Conservation (phyloP, 1,284 basidiomycete species). For the Grifola frondosa region DNA sequence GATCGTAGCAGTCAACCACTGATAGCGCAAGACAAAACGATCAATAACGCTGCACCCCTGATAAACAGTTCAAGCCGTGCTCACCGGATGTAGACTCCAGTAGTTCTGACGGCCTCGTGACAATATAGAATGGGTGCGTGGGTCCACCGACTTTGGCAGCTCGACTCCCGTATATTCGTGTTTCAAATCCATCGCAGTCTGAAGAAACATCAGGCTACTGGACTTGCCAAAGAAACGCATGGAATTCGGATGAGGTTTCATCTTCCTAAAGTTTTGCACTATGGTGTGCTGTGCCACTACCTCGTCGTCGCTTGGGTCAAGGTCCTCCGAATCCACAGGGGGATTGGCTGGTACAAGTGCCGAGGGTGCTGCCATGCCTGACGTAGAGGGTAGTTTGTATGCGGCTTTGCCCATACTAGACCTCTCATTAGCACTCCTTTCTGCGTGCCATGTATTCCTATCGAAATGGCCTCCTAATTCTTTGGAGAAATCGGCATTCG, state of each 20-base stretch:
- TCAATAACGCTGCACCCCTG: slow-evolving; percentile 4
- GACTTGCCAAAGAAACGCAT: slow-evolving; percentile 54
- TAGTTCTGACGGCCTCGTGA: slow-evolving; percentile 25
- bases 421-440: slow-evolving; percentile 18
- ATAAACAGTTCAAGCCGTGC: slow-evolving; percentile 6
- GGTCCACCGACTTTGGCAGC: slow-evolving; percentile 15
- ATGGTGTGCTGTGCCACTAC: slow-evolving; percentile 28
- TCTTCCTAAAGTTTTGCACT: slow-evolving; percentile 25
- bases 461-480: slow-evolving; percentile 50
- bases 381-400: slow-evolving; percentile 12
- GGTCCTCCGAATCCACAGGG: slow-evolving; percentile 30
- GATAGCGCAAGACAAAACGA: background rate
- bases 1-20: slow-evolving; percentile 36
- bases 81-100: slow-evolving; percentile 32
- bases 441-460: slow-evolving; percentile 43
- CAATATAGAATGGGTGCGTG: slow-evolving; percentile 17
- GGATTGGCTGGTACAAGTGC: slow-evolving; percentile 8
- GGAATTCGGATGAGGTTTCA: slow-evolving; percentile 30
- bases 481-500: slow-evolving; percentile 46
- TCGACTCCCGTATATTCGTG: slow-evolving; percentile 38
- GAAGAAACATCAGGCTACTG: slow-evolving; percentile 49
- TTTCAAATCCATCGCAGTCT: slow-evolving; percentile 51
- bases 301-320: slow-evolving; percentile 40
- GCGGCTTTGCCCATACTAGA: slow-evolving; percentile 11
- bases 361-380: slow-evolving; percentile 14